Evolutionary conservation across 306 rosid species (phyloP), one percentile per base, ranked within the genome.

Genomic region (Vicia villosa): DNA sequence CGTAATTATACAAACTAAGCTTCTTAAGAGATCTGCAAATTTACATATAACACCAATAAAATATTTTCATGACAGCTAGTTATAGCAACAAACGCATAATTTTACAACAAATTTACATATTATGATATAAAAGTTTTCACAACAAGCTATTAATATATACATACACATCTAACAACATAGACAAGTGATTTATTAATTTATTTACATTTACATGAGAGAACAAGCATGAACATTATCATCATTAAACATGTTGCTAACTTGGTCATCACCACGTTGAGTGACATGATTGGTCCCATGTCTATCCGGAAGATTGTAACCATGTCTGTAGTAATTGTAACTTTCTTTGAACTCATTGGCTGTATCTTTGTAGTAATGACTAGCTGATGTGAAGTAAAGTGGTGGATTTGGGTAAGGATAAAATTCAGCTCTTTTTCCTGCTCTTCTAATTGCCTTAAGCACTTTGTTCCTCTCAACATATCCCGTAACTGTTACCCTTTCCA

Each of bases 161-260:
- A 64, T 4, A 73, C 61, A 61, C 16, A 22, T 1, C 22, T 12
- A 55, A 24, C 6, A 55, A 36, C 62, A 54, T 2, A 1, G 2
- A 17, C 28, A 55, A 37, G 10, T 5, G 22, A 15, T 6, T 14
- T 7, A 22, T 34, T 71, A 10, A 62, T 19, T 19, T 0, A 26
- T 14, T 41, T 45, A n/a, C 59, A 55, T 41, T 77, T 82, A 93
- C 98, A 93, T 93, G 69, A 93, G 51, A 22, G 85, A 77, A 72
- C 98, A 93, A 13, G 96, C 96, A 63, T 93, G 57, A 46, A 93
- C 98, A 68, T 93, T 93, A 51, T 93, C 98, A 63, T 93, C 98
- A 50, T 93, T 93, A 81, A 90, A 93, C 89, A 93, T 82, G 90
- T 90, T 93, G 74, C 98, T 93, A 71, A 93, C 90, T 52, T 88